Percentiles rank a stretch among this genome's conserved stretches.
These are phyloP conservation scores for Anaeromyces robustus DNA, from an alignment of 192 early-diverging fungal species.

Conservation along the genomic window DNA sequence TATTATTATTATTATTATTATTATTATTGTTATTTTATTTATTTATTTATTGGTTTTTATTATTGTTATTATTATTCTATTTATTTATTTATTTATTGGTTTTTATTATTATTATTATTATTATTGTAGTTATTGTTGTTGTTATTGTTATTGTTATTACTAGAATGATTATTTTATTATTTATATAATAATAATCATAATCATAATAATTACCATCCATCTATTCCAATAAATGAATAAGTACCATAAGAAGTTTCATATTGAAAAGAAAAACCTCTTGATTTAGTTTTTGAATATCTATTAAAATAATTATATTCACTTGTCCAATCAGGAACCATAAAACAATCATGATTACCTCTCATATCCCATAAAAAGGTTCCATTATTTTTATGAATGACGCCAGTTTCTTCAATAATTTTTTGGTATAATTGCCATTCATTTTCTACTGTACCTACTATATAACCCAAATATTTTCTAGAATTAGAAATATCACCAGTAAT, in stretches of 20 bases:
- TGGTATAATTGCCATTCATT: conserved; percentile 73
- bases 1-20: no score
- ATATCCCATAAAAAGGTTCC: conserved; percentile 65
- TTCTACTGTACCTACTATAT: no score
- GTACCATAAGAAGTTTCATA: neutral
- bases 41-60: no score
- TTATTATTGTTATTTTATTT: no score
- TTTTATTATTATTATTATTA: no score
- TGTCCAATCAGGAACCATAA: conserved; percentile 49
- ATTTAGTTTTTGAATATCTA: conserved; percentile 26
- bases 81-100: no score
- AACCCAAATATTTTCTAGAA: conserved; percentile 57
- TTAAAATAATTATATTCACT: conserved; percentile 44
- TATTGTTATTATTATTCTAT: no score
- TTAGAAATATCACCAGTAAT: conserved; percentile 68
- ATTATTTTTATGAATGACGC: conserved; percentile 23
- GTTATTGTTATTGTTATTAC: no score
- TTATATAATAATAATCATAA: no score
- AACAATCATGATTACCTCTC: conserved; percentile 92
- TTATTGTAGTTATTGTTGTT: no score
- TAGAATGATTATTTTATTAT: no score
- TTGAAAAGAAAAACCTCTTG: conserved; percentile 36
- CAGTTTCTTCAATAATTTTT: conserved; percentile 32
- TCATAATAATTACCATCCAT: neutral
- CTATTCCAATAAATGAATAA: neutral